Conservation (phyloP, 192 early-diverging fungal species). For the Podochytrium sp. region DNA sequence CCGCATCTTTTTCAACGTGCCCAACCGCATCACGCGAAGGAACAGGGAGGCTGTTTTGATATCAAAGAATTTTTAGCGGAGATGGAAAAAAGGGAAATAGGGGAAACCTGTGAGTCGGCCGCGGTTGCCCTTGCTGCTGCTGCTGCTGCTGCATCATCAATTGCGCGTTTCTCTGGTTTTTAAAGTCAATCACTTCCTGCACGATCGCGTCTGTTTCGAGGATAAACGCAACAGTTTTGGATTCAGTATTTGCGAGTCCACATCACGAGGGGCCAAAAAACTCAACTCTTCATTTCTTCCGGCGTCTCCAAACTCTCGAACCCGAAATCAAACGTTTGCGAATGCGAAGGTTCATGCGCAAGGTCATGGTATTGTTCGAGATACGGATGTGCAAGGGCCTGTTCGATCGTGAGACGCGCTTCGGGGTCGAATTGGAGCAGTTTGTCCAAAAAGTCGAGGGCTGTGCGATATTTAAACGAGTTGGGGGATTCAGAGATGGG, state of each 20-base stretch:
- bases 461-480: constrained; percentile 40
- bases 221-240: not conserved
- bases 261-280: not conserved
- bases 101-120: constrained; percentile 15
- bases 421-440: constrained; percentile 93
- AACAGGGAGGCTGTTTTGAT: constrained; percentile 35
- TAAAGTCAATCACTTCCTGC: constrained; percentile 48
- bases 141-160: constrained; percentile 40
- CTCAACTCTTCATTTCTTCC: constrained; percentile 78
- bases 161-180: constrained; percentile 65
- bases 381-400: constrained; percentile 92
- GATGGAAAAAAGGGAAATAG: not conserved
- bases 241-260: not conserved
- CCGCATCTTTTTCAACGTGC: constrained; percentile 32
- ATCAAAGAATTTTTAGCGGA: not conserved
- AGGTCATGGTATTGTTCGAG: constrained; percentile 90
- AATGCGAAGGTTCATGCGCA: constrained; percentile 81
- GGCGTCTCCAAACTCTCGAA: constrained; percentile 79
- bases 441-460: constrained; percentile 86
- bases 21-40: constrained; percentile 37
- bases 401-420: constrained; percentile 89
- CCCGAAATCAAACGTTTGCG: constrained; percentile 76
- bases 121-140: constrained; percentile 36
- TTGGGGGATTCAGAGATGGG: no score
- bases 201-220: constrained; percentile 39